phyloP scores from a whole-genome alignment of 495 filamentous ascomycete species.

The Penicillium canescens region DNA sequence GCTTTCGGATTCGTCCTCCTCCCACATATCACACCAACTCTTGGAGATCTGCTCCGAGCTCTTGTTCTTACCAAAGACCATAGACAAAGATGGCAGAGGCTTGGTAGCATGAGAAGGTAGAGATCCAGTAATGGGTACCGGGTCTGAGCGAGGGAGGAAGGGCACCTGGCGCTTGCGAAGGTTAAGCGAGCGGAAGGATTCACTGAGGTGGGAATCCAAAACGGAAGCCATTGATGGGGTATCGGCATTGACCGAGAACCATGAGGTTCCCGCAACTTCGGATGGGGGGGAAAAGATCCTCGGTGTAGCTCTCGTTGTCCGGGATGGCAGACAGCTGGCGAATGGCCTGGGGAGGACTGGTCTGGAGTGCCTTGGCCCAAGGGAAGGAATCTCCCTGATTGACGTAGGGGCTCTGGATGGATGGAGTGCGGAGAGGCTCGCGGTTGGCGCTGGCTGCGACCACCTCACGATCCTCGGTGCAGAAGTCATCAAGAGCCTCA shows the following conservation, averaged over 20 bases:
- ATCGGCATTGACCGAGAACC: slow-evolving; percentile 68
- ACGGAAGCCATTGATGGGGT: slow-evolving; percentile 79
- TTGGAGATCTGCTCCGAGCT: slow-evolving; percentile 74
- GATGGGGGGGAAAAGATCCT: slow-evolving; percentile 85
- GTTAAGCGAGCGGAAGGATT: slow-evolving; percentile 65
- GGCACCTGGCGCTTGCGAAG: slow-evolving; percentile 41
- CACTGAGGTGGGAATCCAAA: slow-evolving; percentile 70
- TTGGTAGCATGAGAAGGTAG: slow-evolving; percentile 71
- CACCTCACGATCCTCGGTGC: slow-evolving; percentile 70
- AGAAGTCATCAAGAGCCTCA: slow-evolving; percentile 90
- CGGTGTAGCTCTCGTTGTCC: slow-evolving; percentile 75
- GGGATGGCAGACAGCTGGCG: slow-evolving; percentile 87
- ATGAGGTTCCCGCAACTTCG: slow-evolving; percentile 66
- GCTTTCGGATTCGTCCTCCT: slow-evolving; percentile 77
- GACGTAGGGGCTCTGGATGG: slow-evolving; percentile 83
- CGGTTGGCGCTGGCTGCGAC: slow-evolving; percentile 82
- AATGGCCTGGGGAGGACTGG: slow-evolving; percentile 67
- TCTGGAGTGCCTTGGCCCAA: slow-evolving; percentile 89
- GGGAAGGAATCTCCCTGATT: slow-evolving; percentile 84
- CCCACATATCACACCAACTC: slow-evolving; percentile 97
- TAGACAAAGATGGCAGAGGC: slow-evolving; percentile 65
- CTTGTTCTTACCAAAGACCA: slow-evolving; percentile 71
- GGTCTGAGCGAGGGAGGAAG: slow-evolving; percentile 46
- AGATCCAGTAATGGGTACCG: slow-evolving; percentile 70
- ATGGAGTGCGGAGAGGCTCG: slow-evolving; percentile 93